These are phyloP conservation scores for Periglandula ipomoeae DNA, from an alignment of 2,329 filamentous ascomycete species.

Conservation along the genomic window DNA sequence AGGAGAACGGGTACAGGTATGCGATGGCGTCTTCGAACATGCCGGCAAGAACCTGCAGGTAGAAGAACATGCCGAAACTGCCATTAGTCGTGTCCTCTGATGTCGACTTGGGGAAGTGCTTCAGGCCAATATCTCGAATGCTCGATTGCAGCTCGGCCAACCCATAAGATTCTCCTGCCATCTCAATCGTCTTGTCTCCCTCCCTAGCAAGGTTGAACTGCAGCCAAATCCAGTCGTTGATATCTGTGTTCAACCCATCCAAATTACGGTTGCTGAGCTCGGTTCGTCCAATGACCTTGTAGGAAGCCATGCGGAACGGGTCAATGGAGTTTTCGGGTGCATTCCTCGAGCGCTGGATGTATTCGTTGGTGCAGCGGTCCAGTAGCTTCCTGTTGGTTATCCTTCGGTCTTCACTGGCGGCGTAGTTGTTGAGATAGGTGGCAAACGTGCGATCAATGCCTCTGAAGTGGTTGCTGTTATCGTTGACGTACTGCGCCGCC, in stretches of 20 bases:
- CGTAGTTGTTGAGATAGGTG: slow-evolving; percentile 79
- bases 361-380: slow-evolving; percentile 82
- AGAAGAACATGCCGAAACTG: slow-evolving; percentile 85
- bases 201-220: slow-evolving; percentile 62
- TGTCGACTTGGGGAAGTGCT: slow-evolving; percentile 77
- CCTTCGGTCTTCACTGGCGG: slow-evolving; percentile 64
- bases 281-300: slow-evolving; percentile 87
- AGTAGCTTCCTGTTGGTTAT: slow-evolving; percentile 66
- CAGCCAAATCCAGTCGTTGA: slow-evolving; percentile 65
- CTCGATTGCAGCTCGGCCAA: slow-evolving; percentile 64
- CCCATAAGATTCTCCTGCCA: slow-evolving; percentile 57
- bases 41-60: slow-evolving; percentile 80
- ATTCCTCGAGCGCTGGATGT: slow-evolving; percentile 74
- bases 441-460: slow-evolving; percentile 87
- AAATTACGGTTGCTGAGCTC: slow-evolving; percentile 56
- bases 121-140: slow-evolving; percentile 79
- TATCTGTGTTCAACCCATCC: slow-evolving; percentile 53
- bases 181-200: slow-evolving; percentile 52
- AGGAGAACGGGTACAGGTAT: slow-evolving; percentile 85
- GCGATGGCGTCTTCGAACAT: slow-evolving; percentile 91
- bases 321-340: slow-evolving; percentile 82
- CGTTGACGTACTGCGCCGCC: slow-evolving; percentile 76
- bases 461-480: slow-evolving; percentile 71
- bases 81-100: slow-evolving; percentile 66
- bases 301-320: slow-evolving; percentile 93